phyloP scores from a whole-genome alignment of 495 filamentous ascomycete species.

The Penicillium goetzii region DNA sequence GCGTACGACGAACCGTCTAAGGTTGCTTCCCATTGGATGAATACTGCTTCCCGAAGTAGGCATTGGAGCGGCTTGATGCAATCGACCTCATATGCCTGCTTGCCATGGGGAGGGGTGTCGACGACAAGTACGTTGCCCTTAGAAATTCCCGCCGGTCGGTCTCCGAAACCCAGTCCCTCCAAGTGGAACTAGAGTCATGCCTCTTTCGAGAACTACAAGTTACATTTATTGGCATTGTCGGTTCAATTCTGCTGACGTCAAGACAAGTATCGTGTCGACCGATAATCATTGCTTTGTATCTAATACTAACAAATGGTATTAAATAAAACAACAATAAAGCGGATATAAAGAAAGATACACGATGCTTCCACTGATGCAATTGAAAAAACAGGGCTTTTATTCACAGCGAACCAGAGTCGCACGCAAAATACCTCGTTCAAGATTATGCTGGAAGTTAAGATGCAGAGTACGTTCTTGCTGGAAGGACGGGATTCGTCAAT shows the following conservation, averaged over 20 bases:
- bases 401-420: background rate
- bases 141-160: no score
- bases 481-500: background rate
- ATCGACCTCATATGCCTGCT: background rate
- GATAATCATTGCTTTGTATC: no score
- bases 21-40: slow-evolving; percentile 6
- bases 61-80: background rate
- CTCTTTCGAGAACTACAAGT: background rate
- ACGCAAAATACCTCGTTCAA: background rate
- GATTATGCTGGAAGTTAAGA: background rate
- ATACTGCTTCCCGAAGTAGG: slow-evolving; percentile 9
- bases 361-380: background rate
- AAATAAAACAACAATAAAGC: no score
- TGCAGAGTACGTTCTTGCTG: background rate
- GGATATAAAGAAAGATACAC: background rate
- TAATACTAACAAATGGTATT: no score
- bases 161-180: background rate
- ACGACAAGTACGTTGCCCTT: background rate
- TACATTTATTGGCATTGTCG: no score
- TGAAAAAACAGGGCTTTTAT: background rate
- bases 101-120: background rate
- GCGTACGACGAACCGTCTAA: background rate
- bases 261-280: background rate
- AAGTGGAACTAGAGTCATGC: background rate
- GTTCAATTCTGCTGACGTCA: background rate